Evolutionary conservation across 345 rosid genomes (phyloP), one percentile per base, ranked within the genome.

Genomic region (Mallotus nudiflorus): DNA sequence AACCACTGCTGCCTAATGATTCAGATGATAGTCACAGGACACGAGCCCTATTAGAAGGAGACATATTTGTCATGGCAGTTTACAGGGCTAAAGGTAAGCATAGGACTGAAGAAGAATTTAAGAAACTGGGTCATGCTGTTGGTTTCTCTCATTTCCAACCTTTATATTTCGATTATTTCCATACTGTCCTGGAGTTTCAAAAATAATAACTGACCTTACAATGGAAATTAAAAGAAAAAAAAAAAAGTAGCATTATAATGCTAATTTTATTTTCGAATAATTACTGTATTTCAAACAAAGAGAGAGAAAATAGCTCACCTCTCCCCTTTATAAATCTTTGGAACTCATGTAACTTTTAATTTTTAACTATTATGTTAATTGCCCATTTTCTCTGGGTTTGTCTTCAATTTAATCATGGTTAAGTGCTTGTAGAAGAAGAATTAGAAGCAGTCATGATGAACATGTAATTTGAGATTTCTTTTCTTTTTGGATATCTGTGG

Each of bases 81-180:
- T 89, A 91, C 62, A 83, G 91, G 71, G 78, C 89, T 65, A 88
- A 91, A 80, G 96, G 97, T 25, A 89, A 87, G 84, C 91, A 87
- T 28, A 85, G 96, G 75, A 91, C 97, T 0, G 90, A 85, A 74
- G 76, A 86, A 69, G 92, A 91, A 69, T 88, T 85, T 72, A 80
- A 66, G 75, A 82, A 85, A 77, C 82, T 93, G 1, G 97, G 94
- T 39, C 78, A 78, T 12, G 69, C 89, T 6, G 85, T 80, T 2
- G 96, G 97, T 62, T 93, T 93, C 82, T 67, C 85, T 46, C 49
- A 56, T 39, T 87, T 91, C 71, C 80, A 54, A 56, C 80, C 88
- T 9, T 70, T 85, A 68, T 74, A 82, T 67, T 40, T 86, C 5
- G 97, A 91, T 75, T 59, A 86, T 73, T 93, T 87, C 83, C 82